A percentile compares a stretch with the other conserved stretches of the same genome.
These are phyloP conservation scores for Ganoderma resinaceum DNA, from an alignment of 1,284 basidiomycete genomes.

Conservation along the genomic window DNA sequence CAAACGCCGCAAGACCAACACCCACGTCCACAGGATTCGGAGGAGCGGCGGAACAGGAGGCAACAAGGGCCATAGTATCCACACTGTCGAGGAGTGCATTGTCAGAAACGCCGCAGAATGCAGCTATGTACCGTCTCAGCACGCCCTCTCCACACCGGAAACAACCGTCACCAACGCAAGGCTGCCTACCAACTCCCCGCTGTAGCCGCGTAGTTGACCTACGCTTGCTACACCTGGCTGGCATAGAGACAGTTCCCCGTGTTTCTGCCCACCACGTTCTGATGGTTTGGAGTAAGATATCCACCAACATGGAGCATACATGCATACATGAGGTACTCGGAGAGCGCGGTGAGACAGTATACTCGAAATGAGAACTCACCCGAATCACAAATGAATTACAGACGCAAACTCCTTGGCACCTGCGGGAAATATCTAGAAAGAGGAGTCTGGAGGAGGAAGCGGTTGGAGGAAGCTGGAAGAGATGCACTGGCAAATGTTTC, in stretches of 20 bases:
- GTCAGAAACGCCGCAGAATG: background rate
- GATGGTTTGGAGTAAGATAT: background rate
- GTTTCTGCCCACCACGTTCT: background rate
- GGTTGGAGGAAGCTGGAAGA: too few relatives aligned
- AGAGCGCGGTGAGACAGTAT: background rate
- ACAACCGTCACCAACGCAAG: background rate
- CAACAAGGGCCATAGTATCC: slow-evolving; percentile 1
- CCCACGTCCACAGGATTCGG: background rate
- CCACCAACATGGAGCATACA: background rate
- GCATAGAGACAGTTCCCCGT: background rate
- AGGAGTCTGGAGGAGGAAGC: background rate
- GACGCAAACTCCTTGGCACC: background rate
- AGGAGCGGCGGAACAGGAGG: background rate
- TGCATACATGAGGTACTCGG: background rate
- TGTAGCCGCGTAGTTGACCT: background rate
- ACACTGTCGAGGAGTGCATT: background rate
- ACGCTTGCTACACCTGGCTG: background rate
- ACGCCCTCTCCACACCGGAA: background rate
- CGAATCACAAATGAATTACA: background rate
- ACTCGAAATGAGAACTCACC: background rate
- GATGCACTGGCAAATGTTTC: too few relatives aligned
- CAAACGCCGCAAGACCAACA: background rate
- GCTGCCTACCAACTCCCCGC: background rate
- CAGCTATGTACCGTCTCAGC: background rate
- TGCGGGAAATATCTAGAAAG: background rate